Base-by-base conservation (phyloP, 164 flowering plant genomes). In the Macadamia integrifolia region DNA sequence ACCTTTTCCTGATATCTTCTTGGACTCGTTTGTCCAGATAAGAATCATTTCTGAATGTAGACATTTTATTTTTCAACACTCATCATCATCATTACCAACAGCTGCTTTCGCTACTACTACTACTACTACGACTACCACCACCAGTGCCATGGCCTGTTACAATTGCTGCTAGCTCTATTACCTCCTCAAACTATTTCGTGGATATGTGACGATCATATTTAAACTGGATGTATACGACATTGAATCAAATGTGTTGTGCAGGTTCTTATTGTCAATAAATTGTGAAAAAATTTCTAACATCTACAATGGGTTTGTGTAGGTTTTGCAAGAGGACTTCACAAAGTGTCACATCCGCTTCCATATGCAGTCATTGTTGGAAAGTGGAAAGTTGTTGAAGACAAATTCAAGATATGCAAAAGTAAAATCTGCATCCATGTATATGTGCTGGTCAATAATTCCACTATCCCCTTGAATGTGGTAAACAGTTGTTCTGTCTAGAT, bases 271-370 rank as follows among this genome's bases (percentile, higher is more conserved):
- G 3, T 60, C 62, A 18, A 53, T 9, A 49, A 32, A 18, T 64
- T 3, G 7, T 61, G 17, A 58, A 49, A 65, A 23, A 29, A 58
- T 18, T 43, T 32, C 46, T 8, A 52, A 50, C 6, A 43, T 57
- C 28, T 50, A 62, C 66, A 14, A 64, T 55, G 44, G 42, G 49
- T 64, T 5, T 17, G 3, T 81, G 82, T 74, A 95, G 98, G 92
- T 95, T 76, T 66, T 95, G 80, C 80, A 82, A 75, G 97, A 95
- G 75, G 97, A 95, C 77, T 86, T 95, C 76, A 84, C 90, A 72
- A 87, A 83, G 74, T 92, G 96, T 67, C 83, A 87, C 69, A 76
- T 92, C 61, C 85, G 76, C 69, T 79, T 89, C 56, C 94, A 87
- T 77, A 69, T 91, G 78, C 48, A 61, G 9, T 68, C 88, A 18